A percentile compares a stretch with the other conserved stretches of the same genome.
phyloP scores from a whole-genome alignment of 2,329 filamentous ascomycete species.

The Penicillium sp. region DNA sequence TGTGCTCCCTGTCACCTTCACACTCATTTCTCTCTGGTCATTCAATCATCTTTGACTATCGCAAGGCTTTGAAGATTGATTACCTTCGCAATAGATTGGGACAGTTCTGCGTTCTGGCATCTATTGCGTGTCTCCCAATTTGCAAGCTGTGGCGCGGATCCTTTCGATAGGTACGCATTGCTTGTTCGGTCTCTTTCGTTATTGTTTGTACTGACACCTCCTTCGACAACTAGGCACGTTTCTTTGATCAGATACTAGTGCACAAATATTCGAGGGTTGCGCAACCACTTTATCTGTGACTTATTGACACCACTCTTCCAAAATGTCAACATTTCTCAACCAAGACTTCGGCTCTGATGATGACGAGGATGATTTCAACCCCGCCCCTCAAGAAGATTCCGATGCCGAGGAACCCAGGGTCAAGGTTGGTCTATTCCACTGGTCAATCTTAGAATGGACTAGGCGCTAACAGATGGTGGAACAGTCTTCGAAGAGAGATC shows the following conservation, averaged over 20 bases:
- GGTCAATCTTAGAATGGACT: conserved; percentile 16
- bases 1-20: conserved; percentile 1
- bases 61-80: neutral
- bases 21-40: neutral
- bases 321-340: conserved; percentile 47
- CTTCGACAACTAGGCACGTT: neutral
- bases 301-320: conserved; percentile 14
- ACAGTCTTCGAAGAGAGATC: conserved; percentile 25
- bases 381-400: conserved; percentile 67
- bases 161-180: conserved; percentile 1
- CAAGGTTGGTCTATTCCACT: conserved; percentile 26
- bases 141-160: conserved; percentile 4
- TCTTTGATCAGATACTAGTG: neutral
- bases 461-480: conserved; percentile 21
- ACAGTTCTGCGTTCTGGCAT: neutral
- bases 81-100: neutral
- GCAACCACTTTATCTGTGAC: neutral
- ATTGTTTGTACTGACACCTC: neutral
- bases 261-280: neutral
- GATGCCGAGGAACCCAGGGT: conserved; percentile 58
- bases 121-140: neutral
- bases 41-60: neutral
- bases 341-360: conserved; percentile 57
- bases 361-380: conserved; percentile 88
- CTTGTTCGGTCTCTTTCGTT: neutral